phyloP scores from a whole-genome alignment of 2,329 filamentous ascomycete species.

The Fusarium lateritium region DNA sequence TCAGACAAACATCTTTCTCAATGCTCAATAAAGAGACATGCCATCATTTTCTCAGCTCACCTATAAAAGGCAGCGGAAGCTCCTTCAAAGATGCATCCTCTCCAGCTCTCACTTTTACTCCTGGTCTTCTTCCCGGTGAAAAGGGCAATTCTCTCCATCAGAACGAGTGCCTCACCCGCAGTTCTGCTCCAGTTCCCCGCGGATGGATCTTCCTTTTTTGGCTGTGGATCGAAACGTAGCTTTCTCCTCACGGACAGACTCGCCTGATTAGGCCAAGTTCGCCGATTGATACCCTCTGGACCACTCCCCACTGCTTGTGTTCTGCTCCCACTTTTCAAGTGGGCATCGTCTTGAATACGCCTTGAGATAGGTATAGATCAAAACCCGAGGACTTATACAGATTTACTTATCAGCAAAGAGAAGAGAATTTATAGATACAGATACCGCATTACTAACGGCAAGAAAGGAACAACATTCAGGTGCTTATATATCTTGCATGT shows the following conservation, averaged over 20 bases:
- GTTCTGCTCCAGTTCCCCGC: neutral
- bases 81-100: neutral
- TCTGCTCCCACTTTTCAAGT: neutral
- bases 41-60: neutral
- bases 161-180: neutral
- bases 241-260: neutral
- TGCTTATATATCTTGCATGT: neutral
- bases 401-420: too few relatives aligned
- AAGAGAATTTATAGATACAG: too few relatives aligned
- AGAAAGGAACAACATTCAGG: neutral
- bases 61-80: neutral
- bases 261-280: slow-evolving; percentile 3
- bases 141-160: neutral
- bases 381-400: too few relatives aligned
- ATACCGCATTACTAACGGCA: too few relatives aligned
- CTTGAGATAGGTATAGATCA: neutral
- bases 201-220: neutral
- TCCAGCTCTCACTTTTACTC: neutral
- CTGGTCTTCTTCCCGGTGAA: neutral
- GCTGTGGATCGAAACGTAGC: neutral
- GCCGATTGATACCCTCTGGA: slow-evolving; percentile 1
- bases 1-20: too few relatives aligned
- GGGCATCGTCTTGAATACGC: neutral
- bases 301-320: neutral
- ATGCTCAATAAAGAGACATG: too few relatives aligned